Base-by-base conservation (phyloP, 345 rosid species). In the Litchi chinensis region DNA sequence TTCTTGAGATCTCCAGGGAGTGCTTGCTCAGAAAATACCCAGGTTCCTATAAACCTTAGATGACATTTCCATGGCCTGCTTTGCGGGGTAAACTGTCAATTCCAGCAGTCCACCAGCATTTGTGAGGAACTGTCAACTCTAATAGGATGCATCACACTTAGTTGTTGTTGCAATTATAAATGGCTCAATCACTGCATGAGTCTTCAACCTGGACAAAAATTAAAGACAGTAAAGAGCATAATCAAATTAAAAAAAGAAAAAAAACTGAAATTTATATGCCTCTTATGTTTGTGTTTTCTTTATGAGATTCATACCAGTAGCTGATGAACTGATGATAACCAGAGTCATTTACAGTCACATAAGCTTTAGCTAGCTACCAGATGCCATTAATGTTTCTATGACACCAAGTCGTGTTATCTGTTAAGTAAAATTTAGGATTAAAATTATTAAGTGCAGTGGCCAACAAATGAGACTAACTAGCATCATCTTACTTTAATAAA, bases 301-400 rank as follows among this genome's bases (percentile, higher is more conserved):
- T 2, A 32, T 32, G 37, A 32, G 63, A 83, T 70, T 28, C 82
- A 70, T 90, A 95, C 97, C 97, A 95, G 79, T 93, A 97, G 84
- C 98, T 95, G 74, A 95, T 86, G 50, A 95, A 96, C 76, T 95
- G 98, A 79, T 95, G 99, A 71, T 80, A 74, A 66, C 98, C 98
- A 2, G 99, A 92, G 84, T 95, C 99, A 69, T 90, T 88, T 59
- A 92, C 97, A 12, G 89, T 89, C 0, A 90, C 99, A 70, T 90
- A 95, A 80, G 99, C 98, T 81, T 93, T 95, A 12, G 98, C 97
- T 21, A 95, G 84, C 73, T 88, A 88, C 99, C 99, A 95, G 50
- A 91, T 76, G 21, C 91, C 37, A 32, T 32, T 32, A 32, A 82
- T 75, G 84, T 90, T 77, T 88, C 77, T 18, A 85, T 85, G 0